Evolutionary conservation across 352 stramenopile species (phyloP).

Genomic region (Globisporangium abappressorium): DNA sequence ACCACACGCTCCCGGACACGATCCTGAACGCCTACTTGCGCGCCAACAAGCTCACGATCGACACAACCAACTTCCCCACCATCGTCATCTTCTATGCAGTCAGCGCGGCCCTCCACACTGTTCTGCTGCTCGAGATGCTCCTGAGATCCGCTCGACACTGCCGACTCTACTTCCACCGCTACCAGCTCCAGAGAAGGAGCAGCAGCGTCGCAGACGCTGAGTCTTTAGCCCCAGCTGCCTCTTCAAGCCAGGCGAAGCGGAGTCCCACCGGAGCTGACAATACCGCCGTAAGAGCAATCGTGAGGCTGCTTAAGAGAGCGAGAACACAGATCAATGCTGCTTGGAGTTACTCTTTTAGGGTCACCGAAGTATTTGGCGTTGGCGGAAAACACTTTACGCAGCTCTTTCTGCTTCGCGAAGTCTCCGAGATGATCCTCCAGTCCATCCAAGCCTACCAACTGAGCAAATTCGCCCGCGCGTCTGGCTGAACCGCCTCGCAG

Average conservation of each 20-base stretch:
- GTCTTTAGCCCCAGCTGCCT: too few relatives aligned
- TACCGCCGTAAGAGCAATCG: not conserved
- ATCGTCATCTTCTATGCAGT: constrained; percentile 16
- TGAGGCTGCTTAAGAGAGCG: too few relatives aligned
- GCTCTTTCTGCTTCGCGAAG: constrained; percentile 17
- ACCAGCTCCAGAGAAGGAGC: not conserved
- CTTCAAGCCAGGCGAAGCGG: not conserved
- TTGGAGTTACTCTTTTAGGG: constrained; percentile 16
- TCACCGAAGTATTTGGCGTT: constrained; percentile 15
- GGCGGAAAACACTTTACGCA: constrained; percentile 18
- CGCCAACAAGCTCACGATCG: constrained; percentile 16
- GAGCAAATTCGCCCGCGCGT: constrained; percentile 19
- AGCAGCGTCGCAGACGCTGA: not conserved
- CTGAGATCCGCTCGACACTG: constrained; percentile 10
- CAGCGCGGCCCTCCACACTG: constrained; percentile 10
- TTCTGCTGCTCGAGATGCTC: constrained; percentile 15
- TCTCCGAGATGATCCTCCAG: constrained; percentile 17
- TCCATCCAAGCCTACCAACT: constrained; percentile 21
- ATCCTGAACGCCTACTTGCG: not conserved
- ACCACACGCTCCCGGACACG: constrained; percentile 1
- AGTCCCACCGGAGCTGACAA: not conserved
- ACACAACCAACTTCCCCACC: constrained; percentile 19
- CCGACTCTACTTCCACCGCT: constrained; percentile 15
- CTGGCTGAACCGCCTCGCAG: constrained; percentile 27
- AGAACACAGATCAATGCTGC: not conserved